These are phyloP conservation scores for Penicillium manginii DNA, from an alignment of 495 filamentous ascomycete species.

Conservation along the genomic window DNA sequence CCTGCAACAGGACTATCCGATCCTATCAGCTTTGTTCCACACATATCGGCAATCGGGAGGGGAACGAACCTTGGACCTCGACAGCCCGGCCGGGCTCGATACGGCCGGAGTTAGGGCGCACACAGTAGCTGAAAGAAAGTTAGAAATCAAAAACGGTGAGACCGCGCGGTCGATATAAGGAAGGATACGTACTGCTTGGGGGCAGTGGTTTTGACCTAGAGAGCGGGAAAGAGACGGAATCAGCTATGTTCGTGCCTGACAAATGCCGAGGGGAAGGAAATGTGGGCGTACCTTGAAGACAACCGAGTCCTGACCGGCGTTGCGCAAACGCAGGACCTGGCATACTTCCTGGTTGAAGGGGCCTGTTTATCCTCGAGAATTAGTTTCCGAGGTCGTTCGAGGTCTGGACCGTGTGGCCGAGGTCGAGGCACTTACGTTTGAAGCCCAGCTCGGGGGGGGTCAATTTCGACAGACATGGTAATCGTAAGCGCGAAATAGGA, in stretches of 20 bases:
- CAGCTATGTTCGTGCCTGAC: conserved; percentile 25
- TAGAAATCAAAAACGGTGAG: conserved; percentile 22
- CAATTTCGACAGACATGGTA: conserved; percentile 91
- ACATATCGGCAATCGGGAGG: conserved; percentile 10
- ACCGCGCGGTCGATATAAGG: not conserved
- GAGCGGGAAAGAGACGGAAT: conserved; percentile 15
- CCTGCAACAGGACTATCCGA: conserved; percentile 82
- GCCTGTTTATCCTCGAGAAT: conserved; percentile 55
- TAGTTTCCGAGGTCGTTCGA: conserved; percentile 19
- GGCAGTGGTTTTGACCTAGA: conserved; percentile 96
- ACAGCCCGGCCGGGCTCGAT: conserved; percentile 87
- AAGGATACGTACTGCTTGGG: conserved; percentile 85
- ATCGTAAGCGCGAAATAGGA: conserved; percentile 15
- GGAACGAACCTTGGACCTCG: conserved; percentile 81
- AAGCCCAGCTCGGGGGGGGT: conserved; percentile 89
- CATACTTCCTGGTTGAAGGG: conserved; percentile 92
- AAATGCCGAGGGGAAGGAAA: conserved; percentile 10
- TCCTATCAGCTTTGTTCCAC: conserved; percentile 18
- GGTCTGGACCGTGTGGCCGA: conserved; percentile 5
- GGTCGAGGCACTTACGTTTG: conserved; percentile 66
- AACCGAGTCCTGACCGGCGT: conserved; percentile 75
- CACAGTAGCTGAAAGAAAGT: conserved; percentile 78
- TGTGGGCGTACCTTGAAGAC: conserved; percentile 84
- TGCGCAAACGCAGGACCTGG: conserved; percentile 78
- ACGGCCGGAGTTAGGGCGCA: conserved; percentile 94